A percentile compares a stretch with the other conserved stretches of the same genome.
These are phyloP conservation scores for Arthrobotrys iridis DNA, from an alignment of 2,329 filamentous ascomycete genomes.

Conservation along the genomic window DNA sequence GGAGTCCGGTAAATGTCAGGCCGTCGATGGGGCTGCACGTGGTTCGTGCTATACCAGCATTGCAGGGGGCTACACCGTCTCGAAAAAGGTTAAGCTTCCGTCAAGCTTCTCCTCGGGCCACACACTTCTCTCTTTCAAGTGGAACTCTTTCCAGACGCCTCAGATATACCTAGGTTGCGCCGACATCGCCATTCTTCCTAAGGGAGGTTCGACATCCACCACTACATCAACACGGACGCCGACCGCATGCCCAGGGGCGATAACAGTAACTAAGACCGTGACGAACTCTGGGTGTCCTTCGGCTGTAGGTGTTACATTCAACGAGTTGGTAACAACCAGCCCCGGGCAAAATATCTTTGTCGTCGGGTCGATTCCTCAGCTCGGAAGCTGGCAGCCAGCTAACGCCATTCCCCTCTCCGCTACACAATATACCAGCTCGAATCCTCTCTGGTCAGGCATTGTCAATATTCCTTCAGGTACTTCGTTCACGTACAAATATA, in stretches of 20 bases:
- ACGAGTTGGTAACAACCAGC: slow-evolving; percentile 68
- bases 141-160: slow-evolving; percentile 68
- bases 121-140: slow-evolving; percentile 67
- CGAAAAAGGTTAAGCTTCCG: slow-evolving; percentile 67
- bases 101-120: slow-evolving; percentile 65
- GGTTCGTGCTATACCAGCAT: slow-evolving; percentile 67
- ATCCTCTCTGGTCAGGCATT: slow-evolving; percentile 71
- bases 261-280: slow-evolving; percentile 9
- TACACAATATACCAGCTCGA: slow-evolving; percentile 68
- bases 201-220: not conserved
- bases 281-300: slow-evolving; percentile 56
- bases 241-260: not conserved
- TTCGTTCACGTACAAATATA: slow-evolving; percentile 74
- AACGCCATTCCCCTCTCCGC: slow-evolving; percentile 70
- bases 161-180: slow-evolving; percentile 68
- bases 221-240: not conserved
- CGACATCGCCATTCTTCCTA: slow-evolving; percentile 64
- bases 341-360: slow-evolving; percentile 74
- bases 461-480: slow-evolving; percentile 69
- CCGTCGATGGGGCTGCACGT: slow-evolving; percentile 64
- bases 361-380: slow-evolving; percentile 68
- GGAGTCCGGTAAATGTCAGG: slow-evolving; percentile 61
- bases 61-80: slow-evolving; percentile 67
- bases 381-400: slow-evolving; percentile 72
- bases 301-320: slow-evolving; percentile 71